These are phyloP conservation scores for Knufia petricola DNA, from an alignment of 2,329 filamentous ascomycete species.

Conservation along the genomic window DNA sequence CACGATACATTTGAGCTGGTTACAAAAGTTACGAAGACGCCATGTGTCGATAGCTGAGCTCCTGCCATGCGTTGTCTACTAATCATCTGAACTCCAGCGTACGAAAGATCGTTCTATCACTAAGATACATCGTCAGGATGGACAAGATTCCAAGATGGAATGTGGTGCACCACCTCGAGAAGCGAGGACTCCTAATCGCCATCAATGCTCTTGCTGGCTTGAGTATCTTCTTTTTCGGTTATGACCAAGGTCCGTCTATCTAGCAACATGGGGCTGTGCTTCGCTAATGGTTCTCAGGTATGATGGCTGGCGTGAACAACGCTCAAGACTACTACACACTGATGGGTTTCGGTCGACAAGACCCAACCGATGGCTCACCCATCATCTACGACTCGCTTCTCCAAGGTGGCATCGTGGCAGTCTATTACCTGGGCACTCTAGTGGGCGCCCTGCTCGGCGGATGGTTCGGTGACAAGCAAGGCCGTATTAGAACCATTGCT, in stretches of 20 bases:
- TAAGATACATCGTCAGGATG: slow-evolving; percentile 24
- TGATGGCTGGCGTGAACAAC: slow-evolving; percentile 48
- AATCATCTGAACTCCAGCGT: too few relatives aligned
- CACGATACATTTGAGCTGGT: not conserved
- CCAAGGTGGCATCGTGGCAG: slow-evolving; percentile 53
- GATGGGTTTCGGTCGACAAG: slow-evolving; percentile 56
- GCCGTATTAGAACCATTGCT: slow-evolving; percentile 55
- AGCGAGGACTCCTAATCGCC: slow-evolving; percentile 47
- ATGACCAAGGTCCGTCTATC: slow-evolving; percentile 36
- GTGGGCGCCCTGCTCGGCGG: slow-evolving; percentile 55
- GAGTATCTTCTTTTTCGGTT: slow-evolving; percentile 59
- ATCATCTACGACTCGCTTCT: slow-evolving; percentile 51
- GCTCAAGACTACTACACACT: slow-evolving; percentile 53
- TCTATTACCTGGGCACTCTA: slow-evolving; percentile 52
- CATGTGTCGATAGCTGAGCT: not conserved
- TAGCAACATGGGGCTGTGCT: not conserved
- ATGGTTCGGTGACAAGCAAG: slow-evolving; percentile 53
- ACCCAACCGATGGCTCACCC: slow-evolving; percentile 36
- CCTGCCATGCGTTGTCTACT: too few relatives aligned
- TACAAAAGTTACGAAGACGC: not conserved
- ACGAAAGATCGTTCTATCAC: too few relatives aligned
- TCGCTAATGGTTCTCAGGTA: slow-evolving; percentile 25
- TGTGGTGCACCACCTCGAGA: slow-evolving; percentile 47
- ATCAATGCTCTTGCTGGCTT: slow-evolving; percentile 56
- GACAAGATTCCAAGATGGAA: slow-evolving; percentile 36